These are phyloP conservation scores for Metschnikowia chrysomelidarum DNA, from an alignment of 805 yeast genomes.

Conservation along the genomic window DNA sequence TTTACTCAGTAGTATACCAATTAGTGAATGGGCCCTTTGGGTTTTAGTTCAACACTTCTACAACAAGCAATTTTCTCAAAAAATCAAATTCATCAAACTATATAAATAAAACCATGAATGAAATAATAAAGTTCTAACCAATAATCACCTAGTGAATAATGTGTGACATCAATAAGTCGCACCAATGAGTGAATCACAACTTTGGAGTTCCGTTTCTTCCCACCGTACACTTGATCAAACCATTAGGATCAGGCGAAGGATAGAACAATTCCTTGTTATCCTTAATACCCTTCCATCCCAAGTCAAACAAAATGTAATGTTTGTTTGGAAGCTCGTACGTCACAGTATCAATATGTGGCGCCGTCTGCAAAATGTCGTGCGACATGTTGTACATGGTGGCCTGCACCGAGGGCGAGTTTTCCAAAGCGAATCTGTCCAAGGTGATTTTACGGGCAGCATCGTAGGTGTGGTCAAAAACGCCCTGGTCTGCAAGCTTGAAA, in stretches of 20 bases:
- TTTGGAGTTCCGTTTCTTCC: conserved; percentile 54
- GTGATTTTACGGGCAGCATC: conserved; percentile 65
- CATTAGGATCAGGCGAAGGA: conserved; percentile 92
- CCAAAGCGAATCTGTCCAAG: conserved; percentile 74
- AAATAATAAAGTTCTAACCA: too few species aligned
- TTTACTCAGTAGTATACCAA: too few species aligned
- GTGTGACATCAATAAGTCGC: too few species aligned
- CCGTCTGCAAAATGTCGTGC: conserved; percentile 59
- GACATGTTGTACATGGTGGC: conserved; percentile 97
- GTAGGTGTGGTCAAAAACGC: conserved; percentile 64
- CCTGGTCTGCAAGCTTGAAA: conserved; percentile 51
- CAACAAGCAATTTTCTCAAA: too few species aligned
- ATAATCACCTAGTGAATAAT: too few species aligned
- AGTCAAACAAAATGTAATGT: conserved; percentile 80
- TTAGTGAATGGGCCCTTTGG: too few species aligned
- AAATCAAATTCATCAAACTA: too few species aligned
- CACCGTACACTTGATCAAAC: conserved; percentile 84
- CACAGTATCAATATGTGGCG: conserved; percentile 60
- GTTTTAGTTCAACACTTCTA: too few species aligned
- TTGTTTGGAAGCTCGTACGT: conserved; percentile 84
- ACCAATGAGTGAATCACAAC: too few species aligned
- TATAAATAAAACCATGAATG: too few species aligned
- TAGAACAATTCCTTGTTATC: conserved; percentile 83
- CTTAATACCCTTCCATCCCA: conserved; percentile 79
- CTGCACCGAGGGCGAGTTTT: conserved; percentile 91